Base-by-base conservation (phyloP, 495 filamentous ascomycete genomes). In the Penicillium desertorum region DNA sequence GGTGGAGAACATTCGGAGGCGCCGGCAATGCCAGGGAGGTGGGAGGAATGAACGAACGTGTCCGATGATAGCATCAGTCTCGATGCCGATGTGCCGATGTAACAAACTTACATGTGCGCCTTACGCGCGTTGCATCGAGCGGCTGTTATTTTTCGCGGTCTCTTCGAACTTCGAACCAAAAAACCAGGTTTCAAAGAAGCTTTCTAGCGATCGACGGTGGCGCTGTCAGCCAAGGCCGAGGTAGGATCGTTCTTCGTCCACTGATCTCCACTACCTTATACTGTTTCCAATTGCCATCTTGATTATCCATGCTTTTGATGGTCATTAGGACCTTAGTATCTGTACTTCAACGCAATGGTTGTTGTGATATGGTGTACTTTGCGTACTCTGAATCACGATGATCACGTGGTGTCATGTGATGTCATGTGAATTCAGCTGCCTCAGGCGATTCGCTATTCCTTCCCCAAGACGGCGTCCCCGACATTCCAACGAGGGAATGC, bases 181-280 rank as follows among this genome's bases (percentile, higher is more conserved):
- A 46, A 47, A 46, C 22, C 43, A 34, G 22, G 53, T 47, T 47
- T 46, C 17, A 22, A 39, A 46, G 53, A 55, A 55, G 52, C 52
- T 55, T 54, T 10, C 12, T 46, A 19, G 30, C 16, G 43, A 46
- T 55, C 52, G 52, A 20, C 52, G 22, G 52, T 55, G 52, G 52
- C 52, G 52, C 42, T 45, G 19, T 47, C 45, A 47, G 42, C 41
- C 42, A 45, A 32, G 48, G 2, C 34, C 22, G 20, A 46, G 5
- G 12, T 25, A 46, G 12, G 25, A n/a, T 30, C 25, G 11, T 30
- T 47, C 11, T 16, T 47, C 8, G 25, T 29, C 30, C 30, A 34
- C 10, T 34, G 23, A 17, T 29, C 16, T 39, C n/a, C 36, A 39
- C 16, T 39, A 39, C n/a, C n/a, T 17, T n/a, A 37, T 37, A 37